Evolutionary conservation across 169 alveolate genomes (phyloP).

Genomic region (Fabrea salina): DNA sequence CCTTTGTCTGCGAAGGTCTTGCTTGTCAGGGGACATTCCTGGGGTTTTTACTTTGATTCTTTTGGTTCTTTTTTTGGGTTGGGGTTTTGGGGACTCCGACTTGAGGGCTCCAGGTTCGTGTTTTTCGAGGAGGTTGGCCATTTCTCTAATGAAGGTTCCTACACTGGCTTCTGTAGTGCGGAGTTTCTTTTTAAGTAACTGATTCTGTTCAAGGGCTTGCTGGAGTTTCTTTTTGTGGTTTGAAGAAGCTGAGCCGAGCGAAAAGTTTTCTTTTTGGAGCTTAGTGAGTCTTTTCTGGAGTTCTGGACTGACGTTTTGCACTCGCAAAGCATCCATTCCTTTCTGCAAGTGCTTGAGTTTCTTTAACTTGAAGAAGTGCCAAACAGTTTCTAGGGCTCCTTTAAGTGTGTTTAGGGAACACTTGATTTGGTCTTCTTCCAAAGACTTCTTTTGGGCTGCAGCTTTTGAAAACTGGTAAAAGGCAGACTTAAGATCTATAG

Average conservation of each 20-base stretch:
- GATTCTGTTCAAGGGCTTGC: neutral
- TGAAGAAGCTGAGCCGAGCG: neutral
- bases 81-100: neutral
- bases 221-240: neutral
- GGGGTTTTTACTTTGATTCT: neutral
- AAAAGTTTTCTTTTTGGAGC: neutral
- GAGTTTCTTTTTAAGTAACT: constrained; percentile 4
- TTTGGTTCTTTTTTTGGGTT: neutral
- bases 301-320: neutral
- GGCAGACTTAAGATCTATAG: neutral
- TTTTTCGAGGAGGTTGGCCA: neutral
- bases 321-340: neutral
- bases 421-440: neutral
- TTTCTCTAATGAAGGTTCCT: constrained; percentile 11
- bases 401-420: neutral
- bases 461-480: neutral
- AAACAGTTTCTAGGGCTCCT: neutral
- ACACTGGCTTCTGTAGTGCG: constrained; percentile 8
- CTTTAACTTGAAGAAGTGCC: neutral
- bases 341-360: neutral
- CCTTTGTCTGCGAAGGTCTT: too few relatives aligned
- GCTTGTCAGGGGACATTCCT: constrained; percentile 17
- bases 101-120: constrained; percentile 18
- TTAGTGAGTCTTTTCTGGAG: neutral
- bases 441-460: neutral